Evolutionary conservation across 2,329 filamentous ascomycete species (phyloP), one percentile per base, ranked within the genome.

Genomic region (Dothideomycetidae sp.): DNA sequence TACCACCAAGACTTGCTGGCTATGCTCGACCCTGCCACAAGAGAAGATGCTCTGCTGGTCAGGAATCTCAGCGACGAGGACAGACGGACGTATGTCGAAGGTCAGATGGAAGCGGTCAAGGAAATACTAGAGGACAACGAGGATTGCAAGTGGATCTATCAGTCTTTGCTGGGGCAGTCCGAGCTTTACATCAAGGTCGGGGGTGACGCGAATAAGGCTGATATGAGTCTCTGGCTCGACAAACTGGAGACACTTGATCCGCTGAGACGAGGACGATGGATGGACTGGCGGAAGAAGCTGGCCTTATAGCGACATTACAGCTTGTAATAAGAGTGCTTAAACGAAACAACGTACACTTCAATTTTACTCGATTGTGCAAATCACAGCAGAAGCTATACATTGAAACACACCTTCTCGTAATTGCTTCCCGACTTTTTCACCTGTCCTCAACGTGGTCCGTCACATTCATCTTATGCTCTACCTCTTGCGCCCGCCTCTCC

Each of bases 1-100:
- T 96, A 98, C 53, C 85, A 96, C 56, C 81, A 90, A 49, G 93
- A 79, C 51, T 64, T 94, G 40, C 75, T 94, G 61, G 71, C 75
- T 42, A 79, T 77, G 47, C 36, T 58, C 46, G 51, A 63, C 81
- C 48, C 63, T 69, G 36, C 67, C 64, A 50, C 62, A 59, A 33
- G 62, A 54, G 59, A 64, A 10, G 53, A 61, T 2, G 61, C 67
- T 13, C 70, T 70, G 7, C 79, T 93, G 48, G 70, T 76, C 10
- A 73, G 74, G 0, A 66, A 72, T 26, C 60, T 93, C 18, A 67
- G 67, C 1, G 54, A 63, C 4, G 59, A 68, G 5, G 73, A 88
- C 39, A 73, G 80, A 33, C 54, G 73, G 21, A 56, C 63, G 3
- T 85, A 86, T 50, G 61, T 93, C 5, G 63, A 64, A 17, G 62